These are phyloP conservation scores for Linum tenue DNA, from an alignment of 345 rosid species.

Conservation along the genomic window DNA sequence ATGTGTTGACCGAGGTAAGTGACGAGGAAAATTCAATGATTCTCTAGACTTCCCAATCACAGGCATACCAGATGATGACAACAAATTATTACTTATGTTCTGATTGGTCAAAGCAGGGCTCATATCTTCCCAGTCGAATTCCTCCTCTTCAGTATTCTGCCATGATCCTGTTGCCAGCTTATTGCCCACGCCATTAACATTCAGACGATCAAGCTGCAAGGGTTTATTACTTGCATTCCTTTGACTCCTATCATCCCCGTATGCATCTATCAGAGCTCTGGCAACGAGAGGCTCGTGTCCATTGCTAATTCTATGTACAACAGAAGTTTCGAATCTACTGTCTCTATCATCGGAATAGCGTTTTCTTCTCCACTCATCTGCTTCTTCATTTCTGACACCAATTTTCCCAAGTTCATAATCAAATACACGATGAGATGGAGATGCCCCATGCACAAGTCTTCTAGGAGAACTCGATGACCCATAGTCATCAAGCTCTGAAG, in stretches of 20 bases:
- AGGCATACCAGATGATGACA: conserved; percentile 44
- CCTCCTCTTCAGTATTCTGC: conserved; percentile 99
- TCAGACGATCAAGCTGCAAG: conserved; percentile 30
- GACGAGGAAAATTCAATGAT: conserved; percentile 30
- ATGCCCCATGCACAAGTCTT: conserved; percentile 48
- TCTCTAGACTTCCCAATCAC: conserved; percentile 40
- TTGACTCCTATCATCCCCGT: conserved; percentile 74
- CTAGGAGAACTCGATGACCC: conserved; percentile 43
- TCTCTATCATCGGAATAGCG: conserved; percentile 35
- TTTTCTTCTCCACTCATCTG: conserved; percentile 51
- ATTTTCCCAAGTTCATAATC: conserved; percentile 49
- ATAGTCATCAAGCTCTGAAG: conserved; percentile 41
- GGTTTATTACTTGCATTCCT: conserved; percentile 36
- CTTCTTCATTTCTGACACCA: conserved; percentile 41
- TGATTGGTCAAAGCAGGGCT: conserved; percentile 69
- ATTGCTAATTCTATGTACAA: conserved; percentile 29
- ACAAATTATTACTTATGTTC: conserved; percentile 37
- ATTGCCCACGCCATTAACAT: conserved; percentile 48
- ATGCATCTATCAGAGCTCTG: conserved; percentile 92
- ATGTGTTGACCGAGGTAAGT: neutral
- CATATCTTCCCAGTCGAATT: conserved; percentile 99
- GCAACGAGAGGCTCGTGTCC: conserved; percentile 60
- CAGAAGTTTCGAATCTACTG: conserved; percentile 31
- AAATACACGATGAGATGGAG: conserved; percentile 47
- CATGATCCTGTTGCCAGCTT: conserved; percentile 57